Base-by-base conservation (phyloP, 345 rosid genomes). In the Euphorbia pulcherrima region DNA sequence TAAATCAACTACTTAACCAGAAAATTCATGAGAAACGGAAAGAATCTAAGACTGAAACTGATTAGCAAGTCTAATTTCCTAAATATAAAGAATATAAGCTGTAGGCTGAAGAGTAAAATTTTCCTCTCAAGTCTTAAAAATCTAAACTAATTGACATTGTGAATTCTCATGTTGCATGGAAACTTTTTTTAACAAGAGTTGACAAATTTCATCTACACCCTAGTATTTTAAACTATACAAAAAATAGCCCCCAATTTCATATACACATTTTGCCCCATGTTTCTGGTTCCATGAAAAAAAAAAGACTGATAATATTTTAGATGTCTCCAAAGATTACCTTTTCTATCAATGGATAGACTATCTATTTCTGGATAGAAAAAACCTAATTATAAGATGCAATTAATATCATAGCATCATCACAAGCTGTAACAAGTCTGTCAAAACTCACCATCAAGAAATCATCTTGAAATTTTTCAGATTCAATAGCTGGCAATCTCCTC, bases 401-500 rank as follows among this genome's bases (percentile, higher is more conserved):
- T 5, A 17, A 26, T 51, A 68, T 3, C 14, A 21, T n/a, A 41
- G 1, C 8, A 37, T 28, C 14, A 24, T 2, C 18, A 56, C 62
- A 30, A 58, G 20, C 14, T 18, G 35, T 26, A 6, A 67, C 3
- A 21, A 39, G 37, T 26, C 20, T 8, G 24, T 14, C 35, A 44
- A 20, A 63, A 78, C 89, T 79, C 63, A 91, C 99, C 99, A 91
- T 94, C 80, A 91, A 75, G 81, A 91, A 91, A 73, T 91, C 92
- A 62, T 91, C 99, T 74, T 89, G 92, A 76, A 94, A 94, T 71
- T 81, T 91, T 74, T 85, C 95, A 27, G 99, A 94, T 77, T 94
- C 97, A 64, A 86, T 83, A 71, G 96, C 92, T 70, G 99, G 99
- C 79, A 94, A 81, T 76, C 99, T 88, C 76, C 99, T 83, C 46